Evolutionary conservation across 2,329 filamentous ascomycete species (phyloP).

Genomic region (Gaeumannomyces sp.): DNA sequence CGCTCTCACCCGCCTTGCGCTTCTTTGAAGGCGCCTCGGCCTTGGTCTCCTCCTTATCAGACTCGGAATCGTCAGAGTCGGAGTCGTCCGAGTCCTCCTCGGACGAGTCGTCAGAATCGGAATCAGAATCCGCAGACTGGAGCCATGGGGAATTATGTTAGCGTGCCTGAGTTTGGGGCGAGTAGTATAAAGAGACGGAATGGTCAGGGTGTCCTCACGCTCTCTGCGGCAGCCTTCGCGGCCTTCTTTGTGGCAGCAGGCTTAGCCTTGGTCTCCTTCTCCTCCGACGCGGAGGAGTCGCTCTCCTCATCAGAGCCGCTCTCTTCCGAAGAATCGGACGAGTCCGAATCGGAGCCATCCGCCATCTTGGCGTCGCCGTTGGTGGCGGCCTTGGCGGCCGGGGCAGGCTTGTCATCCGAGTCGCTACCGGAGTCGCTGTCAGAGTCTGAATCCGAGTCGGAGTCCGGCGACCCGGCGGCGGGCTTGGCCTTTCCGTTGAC

Average conservation of each 20-base stretch:
- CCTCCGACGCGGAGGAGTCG: conserved; percentile 21
- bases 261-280: conserved; percentile 15
- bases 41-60: conserved; percentile 30
- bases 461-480: conserved; percentile 17
- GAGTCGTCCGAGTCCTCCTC: conserved; percentile 25
- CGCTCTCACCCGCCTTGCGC: conserved; percentile 56
- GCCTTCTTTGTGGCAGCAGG: conserved; percentile 19
- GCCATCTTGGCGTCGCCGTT: conserved; percentile 17
- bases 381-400: conserved; percentile 16
- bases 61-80: conserved; percentile 22
- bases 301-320: conserved; percentile 24
- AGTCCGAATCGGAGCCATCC: conserved; percentile 27
- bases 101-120: conserved; percentile 24
- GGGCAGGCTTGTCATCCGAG: conserved; percentile 21
- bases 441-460: conserved; percentile 27
- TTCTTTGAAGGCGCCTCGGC: conserved; percentile 53
- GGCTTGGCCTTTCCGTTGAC: conserved; percentile 11
- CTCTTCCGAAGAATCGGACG: conserved; percentile 26
- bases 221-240: conserved; percentile 16
- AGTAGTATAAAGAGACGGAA: not conserved
- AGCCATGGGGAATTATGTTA: not conserved
- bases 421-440: conserved; percentile 22
- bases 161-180: not conserved
- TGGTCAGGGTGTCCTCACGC: conserved; percentile 13
- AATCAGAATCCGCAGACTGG: conserved; percentile 24